Evolutionary conservation across 2,329 filamentous ascomycete species (phyloP).

Genomic region (Fusarium sulawesiense): DNA sequence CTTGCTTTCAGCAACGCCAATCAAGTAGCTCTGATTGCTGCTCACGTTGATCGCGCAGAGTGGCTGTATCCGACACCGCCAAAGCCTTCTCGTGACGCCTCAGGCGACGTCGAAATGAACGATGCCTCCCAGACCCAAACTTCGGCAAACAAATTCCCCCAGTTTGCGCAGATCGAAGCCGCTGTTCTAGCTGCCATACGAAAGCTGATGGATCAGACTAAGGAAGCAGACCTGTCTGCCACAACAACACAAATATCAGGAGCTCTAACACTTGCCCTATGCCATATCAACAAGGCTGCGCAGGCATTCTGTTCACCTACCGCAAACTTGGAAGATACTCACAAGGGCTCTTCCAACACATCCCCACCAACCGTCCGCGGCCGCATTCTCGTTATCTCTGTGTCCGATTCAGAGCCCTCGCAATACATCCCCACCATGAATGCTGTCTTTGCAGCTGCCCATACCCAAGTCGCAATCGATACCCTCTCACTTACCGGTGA

Average conservation of each 20-base stretch:
- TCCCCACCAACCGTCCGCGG: slow-evolving; percentile 51
- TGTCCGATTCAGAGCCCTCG: slow-evolving; percentile 84
- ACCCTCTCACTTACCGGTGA: slow-evolving; percentile 87
- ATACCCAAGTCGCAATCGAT: slow-evolving; percentile 89
- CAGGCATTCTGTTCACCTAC: slow-evolving; percentile 72
- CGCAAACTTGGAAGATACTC: slow-evolving; percentile 53
- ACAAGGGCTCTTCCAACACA: slow-evolving; percentile 48
- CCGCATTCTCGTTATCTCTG: slow-evolving; percentile 89
- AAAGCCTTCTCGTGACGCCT: slow-evolving; percentile 47
- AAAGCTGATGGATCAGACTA: slow-evolving; percentile 77
- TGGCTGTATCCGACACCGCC: slow-evolving; percentile 83
- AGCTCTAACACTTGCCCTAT: slow-evolving; percentile 87
- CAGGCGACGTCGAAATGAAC: slow-evolving; percentile 70
- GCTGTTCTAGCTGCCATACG: slow-evolving; percentile 80
- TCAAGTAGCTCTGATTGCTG: slow-evolving; percentile 90
- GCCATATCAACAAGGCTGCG: slow-evolving; percentile 87
- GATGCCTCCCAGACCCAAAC: slow-evolving; percentile 53
- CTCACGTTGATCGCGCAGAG: slow-evolving; percentile 84
- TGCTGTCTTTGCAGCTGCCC: slow-evolving; percentile 92
- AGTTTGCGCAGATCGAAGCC: slow-evolving; percentile 87
- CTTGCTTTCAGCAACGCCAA: slow-evolving; percentile 94
- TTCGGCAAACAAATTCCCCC: slow-evolving; percentile 89
- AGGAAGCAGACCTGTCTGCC: slow-evolving; percentile 71
- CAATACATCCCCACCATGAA: slow-evolving; percentile 99
- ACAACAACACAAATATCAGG: slow-evolving; percentile 90